phyloP scores from a whole-genome alignment of 202 grass and related monocot genomes.

The Panicum virgatum region DNA sequence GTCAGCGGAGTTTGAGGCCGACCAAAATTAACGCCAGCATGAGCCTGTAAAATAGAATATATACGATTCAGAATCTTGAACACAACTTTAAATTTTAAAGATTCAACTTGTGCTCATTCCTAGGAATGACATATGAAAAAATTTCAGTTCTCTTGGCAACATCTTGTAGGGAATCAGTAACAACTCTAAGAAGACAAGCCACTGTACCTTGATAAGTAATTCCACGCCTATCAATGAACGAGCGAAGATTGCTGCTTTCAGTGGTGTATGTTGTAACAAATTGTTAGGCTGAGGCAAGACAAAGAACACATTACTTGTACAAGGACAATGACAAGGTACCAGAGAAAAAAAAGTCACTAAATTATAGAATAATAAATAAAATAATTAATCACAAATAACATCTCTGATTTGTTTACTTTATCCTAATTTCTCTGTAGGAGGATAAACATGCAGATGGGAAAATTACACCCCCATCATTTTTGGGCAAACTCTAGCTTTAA shows the following conservation, averaged over 20 bases:
- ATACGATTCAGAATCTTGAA: not conserved
- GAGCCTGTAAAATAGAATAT: constrained; percentile 30
- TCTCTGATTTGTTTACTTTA: not conserved
- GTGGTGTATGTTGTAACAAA: not conserved
- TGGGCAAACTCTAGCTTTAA: not conserved
- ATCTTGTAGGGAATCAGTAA: not conserved
- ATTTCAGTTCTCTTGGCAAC: not conserved
- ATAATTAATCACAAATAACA: not conserved
- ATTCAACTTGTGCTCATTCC: constrained; percentile 9
- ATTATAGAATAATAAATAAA: not conserved
- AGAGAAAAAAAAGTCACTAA: not conserved
- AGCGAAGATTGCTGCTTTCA: not conserved
- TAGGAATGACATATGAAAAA: constrained; percentile 6
- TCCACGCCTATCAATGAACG: constrained; percentile 19
- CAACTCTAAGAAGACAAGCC: not conserved
- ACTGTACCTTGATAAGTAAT: constrained; percentile 35
- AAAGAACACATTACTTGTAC: not conserved
- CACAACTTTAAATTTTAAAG: not conserved
- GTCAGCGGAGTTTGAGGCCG: constrained; percentile 27
- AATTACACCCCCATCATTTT: not conserved
- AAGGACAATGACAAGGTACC: not conserved
- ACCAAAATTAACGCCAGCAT: constrained; percentile 34
- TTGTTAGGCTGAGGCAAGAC: constrained; percentile 19
- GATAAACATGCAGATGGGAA: not conserved
- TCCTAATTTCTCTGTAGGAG: too few relatives aligned